These are phyloP conservation scores for Amaranthus cruentus DNA, from an alignment of 148 eudicot species.

Conservation along the genomic window DNA sequence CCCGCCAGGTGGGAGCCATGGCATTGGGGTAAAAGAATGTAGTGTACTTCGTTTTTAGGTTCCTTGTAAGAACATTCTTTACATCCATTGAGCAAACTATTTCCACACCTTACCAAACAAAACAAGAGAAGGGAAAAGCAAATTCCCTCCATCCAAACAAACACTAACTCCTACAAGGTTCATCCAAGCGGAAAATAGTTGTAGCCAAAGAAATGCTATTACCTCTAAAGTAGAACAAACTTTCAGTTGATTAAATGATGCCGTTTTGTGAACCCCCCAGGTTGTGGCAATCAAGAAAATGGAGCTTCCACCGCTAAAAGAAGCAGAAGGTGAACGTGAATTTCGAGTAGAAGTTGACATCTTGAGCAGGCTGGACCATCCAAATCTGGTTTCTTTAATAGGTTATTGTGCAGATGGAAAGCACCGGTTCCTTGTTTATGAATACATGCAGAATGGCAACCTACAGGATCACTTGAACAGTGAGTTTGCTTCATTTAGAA, in stretches of 20 bases:
- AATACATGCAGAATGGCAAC: conserved; percentile 81
- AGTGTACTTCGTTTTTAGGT: too few relatives aligned
- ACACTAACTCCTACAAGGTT: not conserved
- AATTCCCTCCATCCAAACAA: too few relatives aligned
- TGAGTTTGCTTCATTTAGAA: conserved; percentile 4
- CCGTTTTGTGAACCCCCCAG: conserved; percentile 29
- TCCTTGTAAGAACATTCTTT: too few relatives aligned
- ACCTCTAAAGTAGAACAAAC: not conserved
- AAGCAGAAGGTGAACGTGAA: conserved; percentile 89
- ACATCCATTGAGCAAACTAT: too few relatives aligned
- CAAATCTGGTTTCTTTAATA: conserved; percentile 76
- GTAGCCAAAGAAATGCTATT: conserved; percentile 1
- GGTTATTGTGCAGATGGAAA: conserved; percentile 96
- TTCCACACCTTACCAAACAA: too few relatives aligned
- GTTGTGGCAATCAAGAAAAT: conserved; percentile 97
- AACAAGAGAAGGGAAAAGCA: too few relatives aligned
- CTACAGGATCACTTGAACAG: conserved; percentile 57
- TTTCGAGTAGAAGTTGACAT: conserved; percentile 94
- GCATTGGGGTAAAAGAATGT: too few relatives aligned
- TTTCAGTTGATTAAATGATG: conserved; percentile 10
- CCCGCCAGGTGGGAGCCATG: too few relatives aligned
- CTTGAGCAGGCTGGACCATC: conserved; percentile 87
- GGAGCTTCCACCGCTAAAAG: conserved; percentile 70
- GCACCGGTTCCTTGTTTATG: conserved; percentile 82
- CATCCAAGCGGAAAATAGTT: not conserved